Conservation (phyloP, 164 flowering plant species). For the Euptelea pleiosperma region DNA sequence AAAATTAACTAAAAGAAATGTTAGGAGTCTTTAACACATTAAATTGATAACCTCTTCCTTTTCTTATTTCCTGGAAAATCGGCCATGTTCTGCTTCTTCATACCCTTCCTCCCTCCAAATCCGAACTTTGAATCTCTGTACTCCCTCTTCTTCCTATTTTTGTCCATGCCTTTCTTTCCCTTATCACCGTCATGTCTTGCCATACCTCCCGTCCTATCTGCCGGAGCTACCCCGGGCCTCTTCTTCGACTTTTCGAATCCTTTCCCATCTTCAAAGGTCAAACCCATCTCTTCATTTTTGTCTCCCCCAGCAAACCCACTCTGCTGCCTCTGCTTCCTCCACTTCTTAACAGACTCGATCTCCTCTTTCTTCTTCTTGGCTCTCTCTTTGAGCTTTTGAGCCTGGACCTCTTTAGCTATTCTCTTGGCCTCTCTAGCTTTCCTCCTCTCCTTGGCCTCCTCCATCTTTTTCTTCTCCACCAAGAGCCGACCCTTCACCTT, state of each 20-base stretch:
- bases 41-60: conserved; percentile 31
- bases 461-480: conserved; percentile 68
- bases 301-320: conserved; percentile 56
- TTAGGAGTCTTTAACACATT: too few relatives aligned
- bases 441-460: conserved; percentile 89
- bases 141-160: conserved; percentile 32
- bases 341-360: conserved; percentile 84
- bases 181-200: conserved; percentile 32
- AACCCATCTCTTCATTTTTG: conserved; percentile 44
- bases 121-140: conserved; percentile 45
- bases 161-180: conserved; percentile 41
- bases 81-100: conserved; percentile 80
- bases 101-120: conserved; percentile 64
- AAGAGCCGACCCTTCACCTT: conserved; percentile 71
- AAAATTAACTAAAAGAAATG: too few relatives aligned
- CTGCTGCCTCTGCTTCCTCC: conserved; percentile 92
- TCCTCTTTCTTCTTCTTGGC: conserved; percentile 77
- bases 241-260: conserved; percentile 55
- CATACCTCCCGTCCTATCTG: conserved; percentile 85
- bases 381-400: conserved; percentile 76
- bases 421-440: conserved; percentile 81
- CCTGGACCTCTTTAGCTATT: conserved; percentile 76
- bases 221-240: conserved; percentile 72
- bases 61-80: conserved; percentile 37
- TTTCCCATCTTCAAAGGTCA: conserved; percentile 58